Evolutionary conservation across 176 grass and related monocot species (phyloP), one percentile per base, ranked within the genome.

Genomic region (Carex scoparia): DNA sequence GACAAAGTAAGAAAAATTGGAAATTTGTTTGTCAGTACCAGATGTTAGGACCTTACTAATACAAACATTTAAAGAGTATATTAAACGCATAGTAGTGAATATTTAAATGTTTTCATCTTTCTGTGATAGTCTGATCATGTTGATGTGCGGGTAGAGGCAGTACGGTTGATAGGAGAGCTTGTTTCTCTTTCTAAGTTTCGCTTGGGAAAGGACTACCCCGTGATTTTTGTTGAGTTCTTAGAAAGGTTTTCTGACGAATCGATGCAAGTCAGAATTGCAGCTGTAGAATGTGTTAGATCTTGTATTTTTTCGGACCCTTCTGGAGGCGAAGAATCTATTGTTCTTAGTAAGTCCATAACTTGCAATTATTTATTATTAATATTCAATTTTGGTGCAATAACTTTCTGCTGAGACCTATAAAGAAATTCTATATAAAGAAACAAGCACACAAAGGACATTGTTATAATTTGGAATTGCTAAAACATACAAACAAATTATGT

Each of bases 231-330:
- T 32, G 91, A 93, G 84, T 98, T 98, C 81, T 86, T 98, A 72
- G 91, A 86, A 86, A 94, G 91, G 83, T 98, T 98, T 82, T 87
- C 86, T 84, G 96, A 95, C 68, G 94, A 98, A 76, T 94, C 92
- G 32, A 70, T 86, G 62, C 91, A 95, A 89, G 89, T 98, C 64
- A 94, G 95, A 89, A 92, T 95, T 88, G 95, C 93, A 67, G 88
- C 96, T 84, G 84, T 94, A 82, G 91, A 92, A 66, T 91, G 89
- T 85, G 89, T 93, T 71, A 94, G 90, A 90, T 84, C 56, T 44
- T 95, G 88, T 73, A 91, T 89, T 58, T 81, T 89, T 65, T 79
- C 81, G 84, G 76, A 69, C 82, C 85, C 89, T 46, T 89, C 79
- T 90, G 84, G 89, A 86, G 87, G 81, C 75, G 87, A 94, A 98